Conservation (phyloP, 495 filamentous ascomycete species). For the Trichocladium antarcticum region DNA sequence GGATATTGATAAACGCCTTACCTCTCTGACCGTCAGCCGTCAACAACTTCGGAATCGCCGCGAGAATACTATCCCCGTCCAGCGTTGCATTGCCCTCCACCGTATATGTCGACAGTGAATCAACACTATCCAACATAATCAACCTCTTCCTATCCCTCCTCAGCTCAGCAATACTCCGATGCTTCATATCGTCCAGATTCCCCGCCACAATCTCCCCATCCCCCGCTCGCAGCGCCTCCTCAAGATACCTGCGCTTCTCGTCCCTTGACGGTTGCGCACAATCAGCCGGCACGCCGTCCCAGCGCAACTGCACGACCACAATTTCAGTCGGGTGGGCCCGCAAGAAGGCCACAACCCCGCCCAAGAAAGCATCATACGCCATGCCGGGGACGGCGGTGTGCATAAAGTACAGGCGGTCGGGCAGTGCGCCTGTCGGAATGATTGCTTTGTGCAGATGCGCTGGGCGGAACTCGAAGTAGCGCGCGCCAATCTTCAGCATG, state of each 20-base stretch:
- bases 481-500: conserved; percentile 39
- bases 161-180: conserved; percentile 30
- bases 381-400: conserved; percentile 46
- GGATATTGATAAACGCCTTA: conserved; percentile 38
- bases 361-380: conserved; percentile 39
- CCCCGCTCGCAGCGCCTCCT: conserved; percentile 25
- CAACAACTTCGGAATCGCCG: conserved; percentile 31
- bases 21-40: conserved; percentile 26
- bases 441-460: conserved; percentile 37
- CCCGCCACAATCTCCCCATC: conserved; percentile 26
- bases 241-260: conserved; percentile 33
- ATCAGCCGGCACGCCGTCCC: conserved; percentile 42
- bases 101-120: conserved; percentile 42
- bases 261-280: conserved; percentile 35
- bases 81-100: conserved; percentile 42
- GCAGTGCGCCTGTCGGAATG: conserved; percentile 25
- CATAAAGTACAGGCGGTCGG: conserved; percentile 42
- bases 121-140: conserved; percentile 34
- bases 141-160: conserved; percentile 36
- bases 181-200: conserved; percentile 28
- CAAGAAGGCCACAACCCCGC: conserved; percentile 37
- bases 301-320: conserved; percentile 42
- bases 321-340: conserved; percentile 37
- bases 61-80: conserved; percentile 37
- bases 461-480: conserved; percentile 48